These are phyloP conservation scores for Blechomonas ayalai DNA, from an alignment of 208 protist genomes.

Conservation along the genomic window DNA sequence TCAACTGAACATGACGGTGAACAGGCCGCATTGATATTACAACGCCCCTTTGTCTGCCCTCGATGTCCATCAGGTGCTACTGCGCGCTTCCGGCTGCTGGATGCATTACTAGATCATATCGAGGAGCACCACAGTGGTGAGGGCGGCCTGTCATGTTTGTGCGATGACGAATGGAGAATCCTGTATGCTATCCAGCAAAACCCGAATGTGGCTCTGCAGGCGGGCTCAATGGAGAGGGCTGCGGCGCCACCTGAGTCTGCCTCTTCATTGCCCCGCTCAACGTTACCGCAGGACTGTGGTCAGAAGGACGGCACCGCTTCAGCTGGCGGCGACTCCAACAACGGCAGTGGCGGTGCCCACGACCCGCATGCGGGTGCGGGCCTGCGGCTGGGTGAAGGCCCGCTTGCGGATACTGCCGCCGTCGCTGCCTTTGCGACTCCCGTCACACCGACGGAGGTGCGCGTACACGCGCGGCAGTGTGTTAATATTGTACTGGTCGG, in stretches of 20 bases:
- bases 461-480: slow-evolving; percentile 46
- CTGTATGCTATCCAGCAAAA: slow-evolving; percentile 19
- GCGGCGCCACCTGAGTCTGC: no score
- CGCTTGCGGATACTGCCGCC: background rate
- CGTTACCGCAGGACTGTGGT: no score
- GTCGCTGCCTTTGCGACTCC: background rate
- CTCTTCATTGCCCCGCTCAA: no score
- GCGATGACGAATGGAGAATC: slow-evolving; percentile 19
- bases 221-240: no score
- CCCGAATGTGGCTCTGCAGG: slow-evolving; percentile 1
- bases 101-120: slow-evolving; percentile 60
- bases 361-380: no score
- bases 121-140: slow-evolving; percentile 17
- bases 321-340: slow-evolving; percentile 5
- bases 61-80: background rate
- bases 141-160: slow-evolving; percentile 11
- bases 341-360: slow-evolving; percentile 8
- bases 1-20: background rate
- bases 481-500: slow-evolving; percentile 59
- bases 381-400: no score
- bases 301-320: slow-evolving; percentile 9
- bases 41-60: background rate
- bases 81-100: slow-evolving; percentile 46
- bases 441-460: slow-evolving; percentile 7
- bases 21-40: background rate